phyloP scores from a whole-genome alignment of 2,329 filamentous ascomycete species.

The Phialophora macrospora region DNA sequence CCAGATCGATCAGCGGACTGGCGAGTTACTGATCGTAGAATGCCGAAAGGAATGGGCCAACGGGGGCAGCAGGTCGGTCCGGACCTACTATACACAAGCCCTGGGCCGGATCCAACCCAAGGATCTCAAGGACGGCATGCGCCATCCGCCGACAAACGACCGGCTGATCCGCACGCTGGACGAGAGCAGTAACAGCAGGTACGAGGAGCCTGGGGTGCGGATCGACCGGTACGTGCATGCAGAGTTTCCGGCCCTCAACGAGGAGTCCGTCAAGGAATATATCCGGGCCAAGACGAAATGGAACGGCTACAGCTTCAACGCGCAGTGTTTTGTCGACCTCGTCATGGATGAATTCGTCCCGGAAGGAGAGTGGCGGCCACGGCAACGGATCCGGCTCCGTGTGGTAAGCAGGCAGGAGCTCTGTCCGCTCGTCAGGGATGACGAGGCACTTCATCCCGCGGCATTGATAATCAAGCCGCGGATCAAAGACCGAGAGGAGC shows the following conservation, averaged over 20 bases:
- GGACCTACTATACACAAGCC: conserved; percentile 67
- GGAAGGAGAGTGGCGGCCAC: conserved; percentile 41
- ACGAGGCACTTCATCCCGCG: conserved; percentile 33
- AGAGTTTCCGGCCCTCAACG: conserved; percentile 44
- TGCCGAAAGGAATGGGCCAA: conserved; percentile 69
- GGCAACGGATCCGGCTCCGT: conserved; percentile 50
- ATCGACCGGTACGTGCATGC: conserved; percentile 47
- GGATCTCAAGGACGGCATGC: conserved; percentile 18
- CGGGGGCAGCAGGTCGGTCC: conserved; percentile 61
- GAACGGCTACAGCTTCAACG: conserved; percentile 49
- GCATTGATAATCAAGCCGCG: conserved; percentile 42
- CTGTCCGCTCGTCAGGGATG: conserved; percentile 45
- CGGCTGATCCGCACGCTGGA: conserved; percentile 33
- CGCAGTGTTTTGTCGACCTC: conserved; percentile 51
- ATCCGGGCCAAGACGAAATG: conserved; percentile 53
- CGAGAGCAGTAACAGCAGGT: conserved; percentile 36
- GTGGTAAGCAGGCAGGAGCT: conserved; percentile 51
- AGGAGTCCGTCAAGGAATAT: conserved; percentile 45
- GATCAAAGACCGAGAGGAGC: conserved; percentile 40
- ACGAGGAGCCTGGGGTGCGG: conserved; percentile 47
- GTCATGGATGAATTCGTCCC: conserved; percentile 47
- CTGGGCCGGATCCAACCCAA: conserved; percentile 44
- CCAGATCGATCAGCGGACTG: conserved; percentile 63
- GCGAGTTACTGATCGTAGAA: conserved; percentile 67
- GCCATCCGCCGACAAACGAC: conserved; percentile 27